A percentile compares a stretch with the other conserved stretches of the same genome.
Conservation (phyloP, 75 land plant species). For the Azolla pinnata region DNA sequence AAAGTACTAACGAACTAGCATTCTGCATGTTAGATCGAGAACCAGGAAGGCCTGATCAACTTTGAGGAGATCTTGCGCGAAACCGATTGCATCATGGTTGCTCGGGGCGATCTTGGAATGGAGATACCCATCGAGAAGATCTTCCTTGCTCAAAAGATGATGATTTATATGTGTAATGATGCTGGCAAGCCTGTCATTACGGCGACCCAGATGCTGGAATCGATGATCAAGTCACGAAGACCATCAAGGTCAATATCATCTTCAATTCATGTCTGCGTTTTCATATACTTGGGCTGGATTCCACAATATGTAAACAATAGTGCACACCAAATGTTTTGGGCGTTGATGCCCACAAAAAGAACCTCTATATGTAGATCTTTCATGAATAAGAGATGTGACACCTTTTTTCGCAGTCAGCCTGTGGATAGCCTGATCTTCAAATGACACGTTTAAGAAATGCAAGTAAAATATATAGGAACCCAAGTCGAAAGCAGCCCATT, state of each 20-base stretch:
- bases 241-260: slow-evolving; percentile 15
- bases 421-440: background rate
- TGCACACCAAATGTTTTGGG: too few species aligned
- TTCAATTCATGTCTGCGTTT: background rate
- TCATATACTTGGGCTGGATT: background rate
- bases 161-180: slow-evolving; percentile 33
- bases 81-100: slow-evolving; percentile 31
- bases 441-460: background rate
- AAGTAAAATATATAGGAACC: background rate
- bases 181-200: slow-evolving; percentile 35
- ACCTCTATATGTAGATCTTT: too few species aligned
- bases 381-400: too few species aligned
- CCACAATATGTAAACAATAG: too few species aligned
- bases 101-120: slow-evolving; percentile 34
- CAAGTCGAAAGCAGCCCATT: background rate
- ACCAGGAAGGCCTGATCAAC: slow-evolving; percentile 31
- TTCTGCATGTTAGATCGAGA: slow-evolving; percentile 29
- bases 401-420: too few species aligned
- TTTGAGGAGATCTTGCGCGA: slow-evolving; percentile 30
- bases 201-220: slow-evolving; percentile 37
- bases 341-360: too few species aligned
- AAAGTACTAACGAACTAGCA: too few species aligned
- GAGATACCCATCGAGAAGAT: slow-evolving; percentile 39
- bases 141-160: slow-evolving; percentile 33
- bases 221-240: slow-evolving; percentile 32